Conservation (phyloP, 176 grass and related monocot genomes). For the Oryza officinalis region DNA sequence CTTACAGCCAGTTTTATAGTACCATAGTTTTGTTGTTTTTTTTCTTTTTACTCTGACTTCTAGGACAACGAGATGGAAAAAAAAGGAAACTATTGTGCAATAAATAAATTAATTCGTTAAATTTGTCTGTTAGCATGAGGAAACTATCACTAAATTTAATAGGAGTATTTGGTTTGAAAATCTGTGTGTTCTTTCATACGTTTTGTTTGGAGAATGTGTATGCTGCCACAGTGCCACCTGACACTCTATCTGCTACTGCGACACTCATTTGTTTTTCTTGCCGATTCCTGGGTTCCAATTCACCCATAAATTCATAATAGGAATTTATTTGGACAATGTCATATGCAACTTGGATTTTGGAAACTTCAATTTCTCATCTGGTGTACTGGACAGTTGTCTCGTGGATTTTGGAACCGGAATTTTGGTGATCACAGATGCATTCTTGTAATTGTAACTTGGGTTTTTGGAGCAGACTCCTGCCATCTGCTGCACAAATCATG, state of each 20-base stretch:
- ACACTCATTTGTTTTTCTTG: too few species aligned
- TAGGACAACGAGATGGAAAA: background rate
- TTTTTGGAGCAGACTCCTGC: background rate
- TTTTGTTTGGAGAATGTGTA: too few species aligned
- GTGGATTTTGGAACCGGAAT: background rate
- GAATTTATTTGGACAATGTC: background rate
- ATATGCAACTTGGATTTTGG: background rate
- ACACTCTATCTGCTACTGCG: too few species aligned
- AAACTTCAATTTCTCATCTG: background rate
- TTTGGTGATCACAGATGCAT: background rate
- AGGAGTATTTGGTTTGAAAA: too few species aligned
- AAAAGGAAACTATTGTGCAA: background rate
- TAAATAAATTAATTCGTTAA: background rate
- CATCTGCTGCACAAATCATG: background rate
- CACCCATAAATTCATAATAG: too few species aligned
- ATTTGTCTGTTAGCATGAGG: background rate
- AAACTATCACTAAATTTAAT: background rate
- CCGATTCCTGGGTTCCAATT: too few species aligned
- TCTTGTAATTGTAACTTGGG: background rate
- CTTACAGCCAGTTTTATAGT: background rate
- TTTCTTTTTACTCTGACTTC: background rate
- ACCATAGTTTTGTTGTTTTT: constrained; percentile 43
- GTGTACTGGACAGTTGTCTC: background rate
- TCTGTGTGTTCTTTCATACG: too few species aligned
- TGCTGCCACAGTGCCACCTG: too few species aligned